These are phyloP conservation scores for Podospora pseudoanserina DNA, from an alignment of 495 filamentous ascomycete species.

Conservation along the genomic window DNA sequence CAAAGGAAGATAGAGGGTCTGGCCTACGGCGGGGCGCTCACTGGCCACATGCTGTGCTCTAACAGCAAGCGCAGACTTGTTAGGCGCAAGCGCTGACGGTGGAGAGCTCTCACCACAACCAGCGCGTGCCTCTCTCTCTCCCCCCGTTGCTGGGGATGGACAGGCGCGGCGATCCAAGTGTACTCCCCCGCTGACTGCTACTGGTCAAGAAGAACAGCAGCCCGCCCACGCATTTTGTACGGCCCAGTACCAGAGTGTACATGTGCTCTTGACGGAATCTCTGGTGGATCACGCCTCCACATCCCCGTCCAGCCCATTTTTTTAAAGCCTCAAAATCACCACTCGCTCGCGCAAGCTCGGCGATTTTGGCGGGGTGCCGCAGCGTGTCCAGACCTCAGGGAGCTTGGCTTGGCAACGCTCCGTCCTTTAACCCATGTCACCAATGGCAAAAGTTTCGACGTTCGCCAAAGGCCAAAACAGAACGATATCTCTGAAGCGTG, in stretches of 20 bases:
- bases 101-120: background rate
- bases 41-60: background rate
- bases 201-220: background rate
- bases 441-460: background rate
- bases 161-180: background rate
- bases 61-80: background rate
- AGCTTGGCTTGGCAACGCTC: constrained; percentile 7
- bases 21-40: constrained; percentile 2
- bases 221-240: constrained; percentile 5
- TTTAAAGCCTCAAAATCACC: constrained; percentile 16
- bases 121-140: background rate
- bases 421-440: constrained; percentile 4
- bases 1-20: constrained; percentile 7
- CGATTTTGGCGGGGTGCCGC: constrained; percentile 12
- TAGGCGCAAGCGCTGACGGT: background rate
- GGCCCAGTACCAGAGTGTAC: constrained; percentile 14
- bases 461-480: background rate
- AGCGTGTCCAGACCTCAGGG: constrained; percentile 11
- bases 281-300: constrained; percentile 18
- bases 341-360: constrained; percentile 10
- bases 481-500: background rate
- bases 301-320: constrained; percentile 16
- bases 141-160: background rate
- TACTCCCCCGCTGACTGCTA: background rate
- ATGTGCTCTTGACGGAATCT: background rate